phyloP scores from a whole-genome alignment of 768 basidiomycete species.

The Tricholoma terreum region DNA sequence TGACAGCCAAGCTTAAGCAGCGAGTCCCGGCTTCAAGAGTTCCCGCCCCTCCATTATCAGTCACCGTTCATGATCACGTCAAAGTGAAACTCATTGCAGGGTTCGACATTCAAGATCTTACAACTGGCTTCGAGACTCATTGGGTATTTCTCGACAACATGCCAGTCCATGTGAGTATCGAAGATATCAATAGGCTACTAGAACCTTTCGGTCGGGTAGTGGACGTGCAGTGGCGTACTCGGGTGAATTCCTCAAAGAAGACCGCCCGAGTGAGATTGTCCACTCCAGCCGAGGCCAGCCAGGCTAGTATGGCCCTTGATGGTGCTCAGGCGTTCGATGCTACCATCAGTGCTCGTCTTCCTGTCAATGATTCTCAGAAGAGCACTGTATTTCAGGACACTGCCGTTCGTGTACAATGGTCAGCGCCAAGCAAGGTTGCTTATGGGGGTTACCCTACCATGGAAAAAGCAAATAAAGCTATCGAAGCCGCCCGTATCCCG shows the following conservation, averaged over 20 bases:
- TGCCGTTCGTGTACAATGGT: slow-evolving; percentile 57
- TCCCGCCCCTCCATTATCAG: slow-evolving; percentile 11
- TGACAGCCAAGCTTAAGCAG: not conserved
- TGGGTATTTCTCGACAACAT: slow-evolving; percentile 57
- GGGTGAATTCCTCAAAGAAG: slow-evolving; percentile 17
- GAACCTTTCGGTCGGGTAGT: slow-evolving; percentile 45
- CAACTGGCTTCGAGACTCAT: slow-evolving; percentile 68
- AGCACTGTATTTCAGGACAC: slow-evolving; percentile 47
- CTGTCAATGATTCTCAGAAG: slow-evolving; percentile 35
- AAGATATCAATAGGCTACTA: slow-evolving; percentile 37
- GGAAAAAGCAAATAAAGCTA: slow-evolving; percentile 48
- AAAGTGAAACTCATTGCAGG: slow-evolving; percentile 57
- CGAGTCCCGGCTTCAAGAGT: not conserved
- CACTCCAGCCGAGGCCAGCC: slow-evolving; percentile 44
- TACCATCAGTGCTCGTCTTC: slow-evolving; percentile 43
- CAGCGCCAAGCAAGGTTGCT: slow-evolving; percentile 51
- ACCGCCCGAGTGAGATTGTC: slow-evolving; percentile 47
- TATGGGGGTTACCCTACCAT: slow-evolving; percentile 61
- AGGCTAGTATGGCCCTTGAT: slow-evolving; percentile 52
- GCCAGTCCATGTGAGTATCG: slow-evolving; percentile 30
- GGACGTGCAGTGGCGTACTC: slow-evolving; percentile 30
- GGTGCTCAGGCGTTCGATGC: slow-evolving; percentile 37
- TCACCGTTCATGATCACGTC: slow-evolving; percentile 52
- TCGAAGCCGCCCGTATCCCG: slow-evolving; percentile 38
- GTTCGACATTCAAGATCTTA: slow-evolving; percentile 52